A percentile compares a stretch with the other conserved stretches of the same genome.
These are phyloP conservation scores for Neoboletus magnificus DNA, from an alignment of 768 basidiomycete genomes.

Conservation along the genomic window DNA sequence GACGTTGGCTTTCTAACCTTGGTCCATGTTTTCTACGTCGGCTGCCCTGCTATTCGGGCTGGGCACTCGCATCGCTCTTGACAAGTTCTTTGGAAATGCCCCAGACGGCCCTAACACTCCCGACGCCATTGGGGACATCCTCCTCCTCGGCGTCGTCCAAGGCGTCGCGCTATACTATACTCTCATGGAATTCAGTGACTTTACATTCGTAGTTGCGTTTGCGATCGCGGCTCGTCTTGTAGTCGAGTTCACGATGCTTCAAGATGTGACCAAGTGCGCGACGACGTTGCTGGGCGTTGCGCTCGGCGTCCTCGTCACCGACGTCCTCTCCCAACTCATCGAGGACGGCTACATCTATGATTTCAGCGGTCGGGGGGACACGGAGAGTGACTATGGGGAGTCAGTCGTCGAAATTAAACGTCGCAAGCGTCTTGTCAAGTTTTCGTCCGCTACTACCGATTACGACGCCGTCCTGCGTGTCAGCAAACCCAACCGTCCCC, in stretches of 20 bases:
- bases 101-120: slow-evolving; percentile 30
- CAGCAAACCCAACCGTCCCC: slow-evolving; percentile 25
- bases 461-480: slow-evolving; percentile 17
- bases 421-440: slow-evolving; percentile 46
- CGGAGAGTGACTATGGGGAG: slow-evolving; percentile 19
- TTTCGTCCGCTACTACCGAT: slow-evolving; percentile 38
- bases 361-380: slow-evolving; percentile 19
- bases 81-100: slow-evolving; percentile 47
- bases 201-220: slow-evolving; percentile 55
- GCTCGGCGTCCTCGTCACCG: slow-evolving; percentile 67
- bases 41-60: slow-evolving; percentile 72
- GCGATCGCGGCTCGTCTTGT: slow-evolving; percentile 60
- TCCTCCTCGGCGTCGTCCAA: slow-evolving; percentile 72
- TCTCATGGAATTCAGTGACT: slow-evolving; percentile 49
- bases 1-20: slow-evolving; percentile 20
- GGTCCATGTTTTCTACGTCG: slow-evolving; percentile 50
- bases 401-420: slow-evolving; percentile 21
- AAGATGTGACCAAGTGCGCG: slow-evolving; percentile 53
- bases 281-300: slow-evolving; percentile 64
- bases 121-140: slow-evolving; percentile 49
- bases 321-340: slow-evolving; percentile 64
- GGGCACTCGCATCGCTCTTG: slow-evolving; percentile 67
- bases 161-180: slow-evolving; percentile 72
- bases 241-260: slow-evolving; percentile 54
- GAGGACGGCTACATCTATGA: slow-evolving; percentile 43